Conservation (phyloP, 2,329 filamentous ascomycete species). For the Diaporthe aspalathi region DNA sequence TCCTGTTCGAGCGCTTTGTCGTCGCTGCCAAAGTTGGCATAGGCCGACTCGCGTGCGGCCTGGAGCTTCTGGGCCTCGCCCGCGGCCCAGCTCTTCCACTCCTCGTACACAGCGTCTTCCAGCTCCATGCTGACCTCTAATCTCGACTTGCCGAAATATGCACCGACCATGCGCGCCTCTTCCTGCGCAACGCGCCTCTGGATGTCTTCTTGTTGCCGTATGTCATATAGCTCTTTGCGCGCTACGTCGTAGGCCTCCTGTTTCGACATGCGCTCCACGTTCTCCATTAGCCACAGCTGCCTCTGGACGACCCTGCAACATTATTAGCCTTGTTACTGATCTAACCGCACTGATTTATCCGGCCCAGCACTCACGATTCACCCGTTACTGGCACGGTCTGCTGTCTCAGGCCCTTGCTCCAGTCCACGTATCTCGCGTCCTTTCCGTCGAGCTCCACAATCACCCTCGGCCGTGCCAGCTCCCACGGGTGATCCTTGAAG, state of each 20-base stretch:
- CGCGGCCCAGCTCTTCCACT: constrained; percentile 85
- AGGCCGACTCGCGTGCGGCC: constrained; percentile 54
- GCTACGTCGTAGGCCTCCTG: constrained; percentile 85
- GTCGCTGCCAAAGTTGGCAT: constrained; percentile 56
- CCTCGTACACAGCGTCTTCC: constrained; percentile 83
- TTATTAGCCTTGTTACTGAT: constrained; percentile 6
- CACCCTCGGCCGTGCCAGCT: constrained; percentile 87
- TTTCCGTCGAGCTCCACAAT: constrained; percentile 88
- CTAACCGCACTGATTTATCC: no score
- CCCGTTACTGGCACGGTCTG: constrained; percentile 81
- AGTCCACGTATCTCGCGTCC: constrained; percentile 81
- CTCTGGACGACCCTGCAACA: constrained; percentile 85
- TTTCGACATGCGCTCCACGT: constrained; percentile 64
- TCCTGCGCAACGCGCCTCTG: constrained; percentile 85
- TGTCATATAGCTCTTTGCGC: constrained; percentile 88
- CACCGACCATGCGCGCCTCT: constrained; percentile 86
- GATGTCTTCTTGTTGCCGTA: constrained; percentile 85
- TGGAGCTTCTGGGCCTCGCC: constrained; percentile 58
- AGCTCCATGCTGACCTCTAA: constrained; percentile 83
- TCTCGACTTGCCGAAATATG: constrained; percentile 84
- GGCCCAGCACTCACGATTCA: constrained; percentile 73
- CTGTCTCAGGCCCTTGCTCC: constrained; percentile 81
- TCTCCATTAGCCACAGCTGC: constrained; percentile 85
- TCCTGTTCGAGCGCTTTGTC: constrained; percentile 45
- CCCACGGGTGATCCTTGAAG: constrained; percentile 96